Base-by-base conservation (phyloP, 2,329 filamentous ascomycete species). In the Monilinia aucupariae region DNA sequence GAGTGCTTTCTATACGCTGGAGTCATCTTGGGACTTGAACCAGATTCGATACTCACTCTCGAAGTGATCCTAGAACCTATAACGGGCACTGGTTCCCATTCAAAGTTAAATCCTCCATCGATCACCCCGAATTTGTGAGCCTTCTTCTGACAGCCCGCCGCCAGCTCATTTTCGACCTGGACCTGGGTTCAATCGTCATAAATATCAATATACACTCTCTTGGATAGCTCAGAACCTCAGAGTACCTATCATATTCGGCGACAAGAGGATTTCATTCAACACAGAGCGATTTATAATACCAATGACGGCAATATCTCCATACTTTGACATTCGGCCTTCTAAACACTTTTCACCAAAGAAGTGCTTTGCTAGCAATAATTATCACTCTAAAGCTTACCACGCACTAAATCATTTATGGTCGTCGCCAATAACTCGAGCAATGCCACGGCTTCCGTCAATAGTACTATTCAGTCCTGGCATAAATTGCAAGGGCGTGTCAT, bases 401-500 rank as follows among this genome's bases (percentile, higher is more conserved):
- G 13, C 12, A 47, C n/a, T 47, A 37, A 25, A 47, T 47, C 45
- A 49, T 62, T 58, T 62, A 62, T 62, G 60, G 45, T 62, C 52
- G 20, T 50, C 13, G 27, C 53, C 15, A 62, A 49, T 22, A 49
- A 58, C 25, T 39, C 60, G 25, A 48, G 32, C 22, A 62, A 62
- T 50, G 60, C 51, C 51, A 62, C 60, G 45, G 43, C 50, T 27
- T 32, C 59, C 17, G 37, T 32, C 37, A 62, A 62, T 43, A 22
- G 30, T 20, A 58, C 52, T 4, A 30, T 50, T 39, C 43, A 58
- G 45, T 43, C 52, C 22, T 62, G 60, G 60, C 60, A 62, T 41
- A 34, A 37, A n/a, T 52, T 68, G 30, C 51, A 67, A 45, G 68
- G 66, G 4, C 50, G 66, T 39, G 59, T 68, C 22, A 59, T 69